phyloP scores from a whole-genome alignment of 2,329 filamentous ascomycete genomes.

The Paramyrothecium sp. region DNA sequence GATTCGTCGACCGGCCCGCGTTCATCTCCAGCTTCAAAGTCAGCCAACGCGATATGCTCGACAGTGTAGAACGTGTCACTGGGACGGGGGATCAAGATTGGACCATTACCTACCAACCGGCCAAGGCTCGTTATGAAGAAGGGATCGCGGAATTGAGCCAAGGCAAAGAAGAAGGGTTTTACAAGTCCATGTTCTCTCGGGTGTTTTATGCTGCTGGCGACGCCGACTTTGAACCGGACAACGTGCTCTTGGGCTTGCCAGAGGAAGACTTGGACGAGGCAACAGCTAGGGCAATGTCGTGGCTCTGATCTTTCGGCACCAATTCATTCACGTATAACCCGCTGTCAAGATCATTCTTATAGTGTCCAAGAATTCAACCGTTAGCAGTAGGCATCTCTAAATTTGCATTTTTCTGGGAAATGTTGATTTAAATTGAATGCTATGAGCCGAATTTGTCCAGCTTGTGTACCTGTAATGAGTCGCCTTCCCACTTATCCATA shows the following conservation, averaged over 20 bases:
- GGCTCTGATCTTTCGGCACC: too few relatives aligned
- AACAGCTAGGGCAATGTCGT: too few relatives aligned
- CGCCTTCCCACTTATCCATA: too few relatives aligned
- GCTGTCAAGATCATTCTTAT: too few relatives aligned
- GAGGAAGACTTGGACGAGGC: not conserved
- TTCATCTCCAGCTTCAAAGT: not conserved
- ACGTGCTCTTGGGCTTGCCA: not conserved
- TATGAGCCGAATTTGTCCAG: too few relatives aligned
- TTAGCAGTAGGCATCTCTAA: too few relatives aligned
- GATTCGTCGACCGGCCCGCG: slow-evolving; percentile 1
- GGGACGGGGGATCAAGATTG: not conserved
- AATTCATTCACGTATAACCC: too few relatives aligned
- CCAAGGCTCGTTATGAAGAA: not conserved
- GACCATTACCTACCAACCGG: not conserved
- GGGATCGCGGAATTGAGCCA: not conserved
- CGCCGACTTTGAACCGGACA: not conserved
- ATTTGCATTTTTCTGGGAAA: too few relatives aligned
- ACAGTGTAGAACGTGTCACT: not conserved
- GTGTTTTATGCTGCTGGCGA: not conserved
- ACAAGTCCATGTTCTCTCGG: not conserved
- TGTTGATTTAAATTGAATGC: too few relatives aligned
- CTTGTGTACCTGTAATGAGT: too few relatives aligned
- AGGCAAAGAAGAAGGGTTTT: not conserved
- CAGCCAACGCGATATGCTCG: not conserved
- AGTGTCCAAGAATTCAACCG: too few relatives aligned